Percentiles rank a stretch among this genome's conserved stretches.
phyloP scores from a whole-genome alignment of 192 early-diverging fungal genomes.

The Martensiomyces pterosporus region DNA sequence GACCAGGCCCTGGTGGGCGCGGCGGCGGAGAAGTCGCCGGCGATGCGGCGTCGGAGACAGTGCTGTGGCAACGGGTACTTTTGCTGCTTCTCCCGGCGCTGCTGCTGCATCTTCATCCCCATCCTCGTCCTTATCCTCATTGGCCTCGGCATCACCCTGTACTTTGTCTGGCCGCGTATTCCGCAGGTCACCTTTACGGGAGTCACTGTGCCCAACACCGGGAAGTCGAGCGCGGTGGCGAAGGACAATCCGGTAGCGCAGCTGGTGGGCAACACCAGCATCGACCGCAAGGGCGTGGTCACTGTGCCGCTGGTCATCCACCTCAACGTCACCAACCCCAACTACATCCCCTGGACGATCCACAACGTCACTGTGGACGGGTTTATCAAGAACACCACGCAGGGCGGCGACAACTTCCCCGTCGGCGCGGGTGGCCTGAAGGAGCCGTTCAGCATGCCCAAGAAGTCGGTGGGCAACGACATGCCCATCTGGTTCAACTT shows the following conservation, averaged over 20 bases:
- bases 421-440: slow-evolving; percentile 44
- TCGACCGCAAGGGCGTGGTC: slow-evolving; percentile 47
- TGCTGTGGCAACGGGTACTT: slow-evolving; percentile 52
- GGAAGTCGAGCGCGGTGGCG: neutral
- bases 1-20: slow-evolving; percentile 2
- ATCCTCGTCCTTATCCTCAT: slow-evolving; percentile 39
- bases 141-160: slow-evolving; percentile 46
- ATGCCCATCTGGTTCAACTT: slow-evolving; percentile 51
- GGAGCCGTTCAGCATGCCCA: slow-evolving; percentile 46
- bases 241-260: slow-evolving; percentile 9
- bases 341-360: slow-evolving; percentile 54
- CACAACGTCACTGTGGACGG: slow-evolving; percentile 52
- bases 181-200: slow-evolving; percentile 33
- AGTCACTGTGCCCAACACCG: slow-evolving; percentile 19
- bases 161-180: slow-evolving; percentile 51
- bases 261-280: slow-evolving; percentile 19
- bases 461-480: slow-evolving; percentile 22
- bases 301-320: slow-evolving; percentile 51
- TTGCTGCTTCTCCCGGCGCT: slow-evolving; percentile 45
- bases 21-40: slow-evolving; percentile 13
- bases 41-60: slow-evolving; percentile 12
- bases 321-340: slow-evolving; percentile 51
- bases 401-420: slow-evolving; percentile 36
- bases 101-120: slow-evolving; percentile 41
- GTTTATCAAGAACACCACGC: slow-evolving; percentile 22